Evolutionary conservation across 441 rosid species (phyloP).

Genomic region (Oxalis stricta): DNA sequence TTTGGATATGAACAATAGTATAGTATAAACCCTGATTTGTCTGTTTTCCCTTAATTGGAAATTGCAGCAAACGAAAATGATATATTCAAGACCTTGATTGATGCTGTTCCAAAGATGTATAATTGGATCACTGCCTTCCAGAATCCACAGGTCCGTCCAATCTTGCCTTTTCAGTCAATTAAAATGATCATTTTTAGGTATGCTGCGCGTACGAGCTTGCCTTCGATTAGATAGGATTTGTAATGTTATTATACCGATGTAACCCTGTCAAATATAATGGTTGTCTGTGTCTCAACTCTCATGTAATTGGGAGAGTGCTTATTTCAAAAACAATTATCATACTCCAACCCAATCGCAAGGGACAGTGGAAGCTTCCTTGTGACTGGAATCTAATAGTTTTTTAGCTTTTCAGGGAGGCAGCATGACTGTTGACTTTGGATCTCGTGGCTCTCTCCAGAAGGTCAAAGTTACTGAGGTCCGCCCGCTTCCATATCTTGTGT

Average conservation of each 20-base stretch:
- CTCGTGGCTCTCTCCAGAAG: constrained; percentile 34
- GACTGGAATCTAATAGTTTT: constrained; percentile 11
- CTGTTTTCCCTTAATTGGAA: constrained; percentile 16
- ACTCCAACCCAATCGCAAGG: too few species aligned
- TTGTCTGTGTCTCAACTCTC: too few species aligned
- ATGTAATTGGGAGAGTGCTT: too few species aligned
- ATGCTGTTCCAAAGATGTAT: constrained; percentile 63
- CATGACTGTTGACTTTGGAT: constrained; percentile 62
- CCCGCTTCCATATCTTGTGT: constrained; percentile 6
- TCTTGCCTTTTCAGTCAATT: background rate
- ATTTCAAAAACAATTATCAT: too few species aligned
- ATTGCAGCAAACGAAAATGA: constrained; percentile 68
- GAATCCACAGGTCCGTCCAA: constrained; percentile 44
- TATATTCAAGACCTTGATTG: constrained; percentile 42
- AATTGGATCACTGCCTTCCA: constrained; percentile 65
- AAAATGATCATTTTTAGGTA: background rate
- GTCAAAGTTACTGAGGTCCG: constrained; percentile 71
- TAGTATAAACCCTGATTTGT: background rate
- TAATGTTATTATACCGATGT: too few species aligned
- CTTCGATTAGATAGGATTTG: too few species aligned
- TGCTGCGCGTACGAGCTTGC: too few species aligned
- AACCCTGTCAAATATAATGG: too few species aligned
- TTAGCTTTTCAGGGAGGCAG: constrained; percentile 36
- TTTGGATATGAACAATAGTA: constrained; percentile 8
- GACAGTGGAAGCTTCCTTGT: background rate